These are phyloP conservation scores for Alternaria rosae DNA, from an alignment of 2,329 filamentous ascomycete species.

Conservation along the genomic window DNA sequence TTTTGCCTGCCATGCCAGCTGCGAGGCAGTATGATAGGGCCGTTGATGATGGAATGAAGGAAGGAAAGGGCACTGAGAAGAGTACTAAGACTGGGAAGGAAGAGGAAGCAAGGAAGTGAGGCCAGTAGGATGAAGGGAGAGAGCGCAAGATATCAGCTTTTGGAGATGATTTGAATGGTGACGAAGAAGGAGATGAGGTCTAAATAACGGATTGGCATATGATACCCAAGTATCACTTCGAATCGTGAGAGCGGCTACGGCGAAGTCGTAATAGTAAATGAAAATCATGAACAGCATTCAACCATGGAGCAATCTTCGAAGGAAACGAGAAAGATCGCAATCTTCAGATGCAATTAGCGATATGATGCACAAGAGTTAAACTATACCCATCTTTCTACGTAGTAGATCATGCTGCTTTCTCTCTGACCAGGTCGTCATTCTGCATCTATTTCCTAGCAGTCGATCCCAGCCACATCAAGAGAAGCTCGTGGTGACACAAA, in stretches of 20 bases:
- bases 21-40: background rate
- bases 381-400: background rate
- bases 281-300: background rate
- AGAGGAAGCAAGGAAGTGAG: background rate
- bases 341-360: too few species aligned
- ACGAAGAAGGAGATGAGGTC: background rate
- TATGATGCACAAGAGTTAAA: background rate
- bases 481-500: background rate
- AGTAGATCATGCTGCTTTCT: too few species aligned
- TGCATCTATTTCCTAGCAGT: too few species aligned
- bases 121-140: background rate
- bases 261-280: background rate
- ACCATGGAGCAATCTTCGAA: background rate
- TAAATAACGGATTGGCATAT: background rate
- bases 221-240: background rate
- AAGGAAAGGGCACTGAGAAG: background rate
- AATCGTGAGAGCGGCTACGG: background rate
- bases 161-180: background rate
- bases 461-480: too few species aligned
- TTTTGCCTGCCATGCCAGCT: slow-evolving; percentile 32
- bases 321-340: background rate
- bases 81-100: background rate
- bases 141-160: background rate
- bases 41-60: background rate
- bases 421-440: too few species aligned